These are phyloP conservation scores for Tetrapisispora nanseiensis DNA, from an alignment of 805 yeast species.

Conservation along the genomic window DNA sequence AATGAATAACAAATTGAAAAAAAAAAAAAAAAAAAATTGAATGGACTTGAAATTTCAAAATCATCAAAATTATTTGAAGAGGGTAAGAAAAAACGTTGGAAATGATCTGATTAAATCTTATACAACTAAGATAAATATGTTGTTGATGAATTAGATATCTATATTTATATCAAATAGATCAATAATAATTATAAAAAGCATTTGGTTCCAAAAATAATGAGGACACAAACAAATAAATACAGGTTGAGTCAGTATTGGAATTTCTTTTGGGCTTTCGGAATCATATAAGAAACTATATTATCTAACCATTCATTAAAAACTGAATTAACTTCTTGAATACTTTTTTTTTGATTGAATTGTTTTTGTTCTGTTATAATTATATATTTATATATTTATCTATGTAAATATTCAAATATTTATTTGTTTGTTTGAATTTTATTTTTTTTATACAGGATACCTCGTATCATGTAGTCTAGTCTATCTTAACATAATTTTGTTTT, in stretches of 20 bases:
- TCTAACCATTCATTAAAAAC: too few relatives aligned
- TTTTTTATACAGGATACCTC: neutral
- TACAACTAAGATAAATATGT: neutral
- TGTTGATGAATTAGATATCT: too few relatives aligned
- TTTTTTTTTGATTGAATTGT: neutral
- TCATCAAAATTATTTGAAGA: neutral
- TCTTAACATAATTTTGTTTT: conserved; percentile 33
- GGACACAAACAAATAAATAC: too few relatives aligned
- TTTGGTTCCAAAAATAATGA: too few relatives aligned
- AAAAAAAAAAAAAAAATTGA: neutral
- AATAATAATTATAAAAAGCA: too few relatives aligned
- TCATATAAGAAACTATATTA: too few relatives aligned
- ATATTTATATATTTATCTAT: too few relatives aligned
- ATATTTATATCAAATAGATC: too few relatives aligned
- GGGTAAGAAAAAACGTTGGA: conserved; percentile 1
- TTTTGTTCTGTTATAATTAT: neutral
- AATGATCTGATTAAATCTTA: neutral
- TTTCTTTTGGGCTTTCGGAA: too few relatives aligned
- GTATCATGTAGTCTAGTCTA: conserved; percentile 4
- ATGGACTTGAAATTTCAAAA: neutral
- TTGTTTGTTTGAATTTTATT: neutral
- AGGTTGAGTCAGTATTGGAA: too few relatives aligned
- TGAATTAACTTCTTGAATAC: too few relatives aligned
- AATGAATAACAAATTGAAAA: neutral
- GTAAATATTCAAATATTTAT: too few relatives aligned